Percentiles rank a stretch among this genome's conserved stretches.
Conservation (phyloP, 345 rosid genomes). For the Pugionium cornutum region DNA sequence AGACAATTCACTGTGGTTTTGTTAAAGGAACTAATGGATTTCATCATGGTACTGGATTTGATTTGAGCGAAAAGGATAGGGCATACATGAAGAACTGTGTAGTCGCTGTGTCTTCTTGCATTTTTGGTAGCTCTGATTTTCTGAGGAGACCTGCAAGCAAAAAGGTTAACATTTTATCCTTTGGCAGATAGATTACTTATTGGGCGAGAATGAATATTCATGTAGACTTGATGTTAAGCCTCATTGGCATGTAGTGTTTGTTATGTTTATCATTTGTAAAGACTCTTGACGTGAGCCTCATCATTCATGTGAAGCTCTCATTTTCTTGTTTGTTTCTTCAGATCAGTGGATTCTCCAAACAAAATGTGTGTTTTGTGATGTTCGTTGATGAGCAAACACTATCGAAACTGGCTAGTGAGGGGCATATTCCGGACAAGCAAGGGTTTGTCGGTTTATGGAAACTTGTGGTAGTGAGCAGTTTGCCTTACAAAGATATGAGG, state of each 20-base stretch:
- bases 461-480: constrained; percentile 68
- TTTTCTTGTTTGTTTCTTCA: constrained; percentile 42
- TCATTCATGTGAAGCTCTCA: constrained; percentile 17
- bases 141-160: constrained; percentile 79
- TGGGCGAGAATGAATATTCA: background rate
- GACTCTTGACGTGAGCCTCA: background rate
- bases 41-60: constrained; percentile 59
- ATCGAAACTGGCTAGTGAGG: constrained; percentile 66
- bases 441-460: constrained; percentile 88
- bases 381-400: constrained; percentile 90
- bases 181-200: background rate
- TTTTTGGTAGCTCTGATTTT: constrained; percentile 92
- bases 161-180: constrained; percentile 45
- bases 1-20: constrained; percentile 87
- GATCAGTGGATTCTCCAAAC: constrained; percentile 86
- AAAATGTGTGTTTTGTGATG: constrained; percentile 82
- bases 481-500: constrained; percentile 78
- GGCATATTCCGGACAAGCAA: constrained; percentile 66
- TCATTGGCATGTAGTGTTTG: background rate
- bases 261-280: background rate
- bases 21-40: constrained; percentile 54
- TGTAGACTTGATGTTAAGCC: too few relatives aligned
- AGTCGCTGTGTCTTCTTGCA: constrained; percentile 88
- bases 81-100: constrained; percentile 70
- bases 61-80: constrained; percentile 64